A percentile compares a stretch with the other conserved stretches of the same genome.
Conservation (phyloP, 2,329 filamentous ascomycete species). For the Arthrobotrys sinensis region DNA sequence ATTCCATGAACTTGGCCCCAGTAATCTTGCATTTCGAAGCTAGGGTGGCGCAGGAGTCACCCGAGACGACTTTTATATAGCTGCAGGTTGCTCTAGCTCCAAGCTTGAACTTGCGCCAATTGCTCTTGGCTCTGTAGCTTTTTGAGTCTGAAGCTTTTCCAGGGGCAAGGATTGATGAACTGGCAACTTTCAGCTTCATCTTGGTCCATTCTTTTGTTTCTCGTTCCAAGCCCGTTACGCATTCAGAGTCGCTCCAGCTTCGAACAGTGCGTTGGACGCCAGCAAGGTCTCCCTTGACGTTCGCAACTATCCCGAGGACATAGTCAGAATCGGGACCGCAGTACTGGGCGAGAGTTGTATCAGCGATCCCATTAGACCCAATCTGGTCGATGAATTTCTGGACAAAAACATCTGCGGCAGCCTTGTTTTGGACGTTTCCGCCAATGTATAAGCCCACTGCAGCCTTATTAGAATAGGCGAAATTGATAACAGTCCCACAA, state of each 20-base stretch:
- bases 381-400: conserved; percentile 33
- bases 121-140: conserved; percentile 24
- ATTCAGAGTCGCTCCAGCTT: conserved; percentile 34
- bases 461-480: conserved; percentile 27
- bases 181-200: conserved; percentile 17
- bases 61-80: conserved; percentile 30
- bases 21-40: conserved; percentile 64
- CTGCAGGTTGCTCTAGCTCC: conserved; percentile 18
- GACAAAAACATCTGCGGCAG: conserved; percentile 24
- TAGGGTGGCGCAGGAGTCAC: conserved; percentile 63
- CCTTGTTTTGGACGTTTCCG: conserved; percentile 21
- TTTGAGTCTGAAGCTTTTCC: not conserved
- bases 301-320: conserved; percentile 29
- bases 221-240: conserved; percentile 15
- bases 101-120: conserved; percentile 15
- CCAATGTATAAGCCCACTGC: conserved; percentile 30
- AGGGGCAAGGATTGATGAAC: conserved; percentile 10
- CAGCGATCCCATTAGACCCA: conserved; percentile 21
- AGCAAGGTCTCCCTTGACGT: conserved; percentile 20
- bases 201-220: conserved; percentile 20
- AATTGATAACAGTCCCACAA: conserved; percentile 26
- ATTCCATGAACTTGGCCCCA: conserved; percentile 63
- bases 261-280: conserved; percentile 25
- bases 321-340: conserved; percentile 37
- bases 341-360: conserved; percentile 34